Base-by-base conservation (phyloP, 495 filamentous ascomycete genomes). In the Trichoderma parareesei region DNA sequence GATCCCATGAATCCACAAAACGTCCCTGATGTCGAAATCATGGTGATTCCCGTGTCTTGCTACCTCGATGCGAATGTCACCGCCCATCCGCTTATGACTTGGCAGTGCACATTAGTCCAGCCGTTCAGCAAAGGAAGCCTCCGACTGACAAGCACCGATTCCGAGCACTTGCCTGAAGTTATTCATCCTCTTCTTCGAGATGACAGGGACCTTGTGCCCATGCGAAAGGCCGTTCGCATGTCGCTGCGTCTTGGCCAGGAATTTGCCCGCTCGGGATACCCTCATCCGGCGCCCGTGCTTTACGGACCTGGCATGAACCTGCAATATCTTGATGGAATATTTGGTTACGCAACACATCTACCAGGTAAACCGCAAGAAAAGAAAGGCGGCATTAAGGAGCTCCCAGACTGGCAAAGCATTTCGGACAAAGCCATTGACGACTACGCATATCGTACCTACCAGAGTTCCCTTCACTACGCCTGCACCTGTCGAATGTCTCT, bases 51-150 rank as follows among this genome's bases (percentile, higher is more conserved):
- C 27, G 63, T 66, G 38, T 67, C 55, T 7, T 7, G 40, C 40
- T 62, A 60, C 49, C 37, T 6, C 68, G 0, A 61, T 41, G 43
- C 61, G 53, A 10, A 44, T 60, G 37, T 14, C 68, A 11, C 41
- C 65, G 3, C 60, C 57, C 40, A 66, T 41, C 11, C 40, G 1
- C 40, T 41, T 41, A 6, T 41, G 40, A 41, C 40, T 41, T 64
- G 48, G 55, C 65, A 70, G 69, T 64, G 48, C 67, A 33, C 70
- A 2, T 60, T 71, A 35, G 48, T 68, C 11, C 72, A 80, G 62
- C 78, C 79, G 1, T 69, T 73, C 60, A 73, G 68, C 2, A 66
- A 70, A 9, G 79, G 79, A 20, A 66, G 65, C 7, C 57, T 81
- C 48, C 62, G 72, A 59, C 74, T 82, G 5, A 68, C 66, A 8